phyloP scores from a whole-genome alignment of 2,329 filamentous ascomycete species.

The Phialophora expanda region DNA sequence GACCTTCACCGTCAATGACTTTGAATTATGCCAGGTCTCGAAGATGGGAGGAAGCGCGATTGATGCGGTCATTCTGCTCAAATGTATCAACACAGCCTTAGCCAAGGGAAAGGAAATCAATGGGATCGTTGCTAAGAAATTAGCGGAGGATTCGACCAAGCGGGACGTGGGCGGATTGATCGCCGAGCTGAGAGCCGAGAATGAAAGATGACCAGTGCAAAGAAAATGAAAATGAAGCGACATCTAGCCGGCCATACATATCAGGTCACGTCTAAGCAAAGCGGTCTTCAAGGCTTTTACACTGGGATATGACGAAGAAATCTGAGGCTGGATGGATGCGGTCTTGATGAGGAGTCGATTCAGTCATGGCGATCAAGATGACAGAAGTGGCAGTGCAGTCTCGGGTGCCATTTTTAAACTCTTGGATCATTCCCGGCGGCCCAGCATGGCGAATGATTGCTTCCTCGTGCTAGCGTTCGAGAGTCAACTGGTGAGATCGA shows the following conservation, averaged over 20 bases:
- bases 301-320: constrained; percentile 1
- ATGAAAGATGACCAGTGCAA: constrained; percentile 67
- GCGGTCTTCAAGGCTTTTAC: not conserved
- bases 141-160: constrained; percentile 78
- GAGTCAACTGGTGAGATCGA: constrained; percentile 11
- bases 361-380: constrained; percentile 1
- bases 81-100: constrained; percentile 75
- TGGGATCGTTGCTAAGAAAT: constrained; percentile 70
- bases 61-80: constrained; percentile 77
- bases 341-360: not conserved
- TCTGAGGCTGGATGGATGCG: not conserved
- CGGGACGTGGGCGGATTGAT: constrained; percentile 79
- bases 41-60: constrained; percentile 86
- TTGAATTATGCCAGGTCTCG: constrained; percentile 87
- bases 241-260: not conserved
- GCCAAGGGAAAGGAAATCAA: constrained; percentile 82
- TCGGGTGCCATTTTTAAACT: constrained; percentile 23
- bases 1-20: constrained; percentile 84
- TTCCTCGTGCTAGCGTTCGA: constrained; percentile 5
- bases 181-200: constrained; percentile 81
- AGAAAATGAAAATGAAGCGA: not conserved
- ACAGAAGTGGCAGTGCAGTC: constrained; percentile 23
- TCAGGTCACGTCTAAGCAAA: not conserved
- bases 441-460: constrained; percentile 5
- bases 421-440: constrained; percentile 8